Conservation (phyloP, 1,284 basidiomycete species). For the Sporisorium iseilematis-ciliati region DNA sequence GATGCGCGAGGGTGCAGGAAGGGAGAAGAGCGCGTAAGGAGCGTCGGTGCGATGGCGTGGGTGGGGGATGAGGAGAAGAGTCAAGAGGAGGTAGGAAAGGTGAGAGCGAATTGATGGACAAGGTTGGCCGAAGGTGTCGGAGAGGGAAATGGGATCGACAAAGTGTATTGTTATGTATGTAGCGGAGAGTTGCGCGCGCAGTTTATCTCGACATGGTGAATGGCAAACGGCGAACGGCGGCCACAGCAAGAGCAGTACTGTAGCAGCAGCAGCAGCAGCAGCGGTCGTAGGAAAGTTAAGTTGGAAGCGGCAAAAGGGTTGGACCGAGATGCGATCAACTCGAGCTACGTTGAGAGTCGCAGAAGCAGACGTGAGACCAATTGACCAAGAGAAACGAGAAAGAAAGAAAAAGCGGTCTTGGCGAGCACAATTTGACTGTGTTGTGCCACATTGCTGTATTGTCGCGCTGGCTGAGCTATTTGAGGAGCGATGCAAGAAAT, state of each 20-base stretch:
- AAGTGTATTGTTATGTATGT: neutral
- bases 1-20: neutral
- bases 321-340: too few species aligned
- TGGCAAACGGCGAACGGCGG: neutral
- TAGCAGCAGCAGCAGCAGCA: too few species aligned
- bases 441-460: too few species aligned
- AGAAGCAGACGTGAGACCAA: constrained; percentile 3
- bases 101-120: neutral
- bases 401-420: neutral
- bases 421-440: too few species aligned
- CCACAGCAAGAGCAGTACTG: too few species aligned
- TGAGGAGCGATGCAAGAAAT: neutral
- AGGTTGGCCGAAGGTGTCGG: constrained; percentile 12
- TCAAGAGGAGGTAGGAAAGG: constrained; percentile 2
- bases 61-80: neutral
- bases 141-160: constrained; percentile 24
- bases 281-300: too few species aligned
- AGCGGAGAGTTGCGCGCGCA: neutral
- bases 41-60: neutral
- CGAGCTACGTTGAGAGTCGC: neutral
- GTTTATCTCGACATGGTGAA: neutral
- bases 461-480: constrained; percentile 4
- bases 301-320: too few species aligned
- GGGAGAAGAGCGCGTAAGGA: neutral
- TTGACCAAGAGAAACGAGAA: neutral